A percentile compares a stretch with the other conserved stretches of the same genome.
These are phyloP conservation scores for Trametes polyzona DNA, from an alignment of 1,284 basidiomycete genomes.

Conservation along the genomic window DNA sequence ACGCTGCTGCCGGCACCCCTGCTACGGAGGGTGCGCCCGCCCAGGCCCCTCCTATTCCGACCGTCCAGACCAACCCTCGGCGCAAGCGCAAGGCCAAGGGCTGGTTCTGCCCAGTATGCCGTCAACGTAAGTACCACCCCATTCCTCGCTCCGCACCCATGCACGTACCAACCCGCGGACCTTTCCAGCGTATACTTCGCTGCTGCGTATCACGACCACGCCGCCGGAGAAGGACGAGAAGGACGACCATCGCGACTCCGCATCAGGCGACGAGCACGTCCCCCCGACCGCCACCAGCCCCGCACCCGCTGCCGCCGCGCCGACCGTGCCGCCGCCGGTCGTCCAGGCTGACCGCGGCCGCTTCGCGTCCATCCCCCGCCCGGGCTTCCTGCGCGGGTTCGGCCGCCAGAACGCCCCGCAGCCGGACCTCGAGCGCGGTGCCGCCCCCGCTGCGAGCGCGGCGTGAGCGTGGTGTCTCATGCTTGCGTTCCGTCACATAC, in stretches of 20 bases:
- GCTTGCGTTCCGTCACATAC: neutral
- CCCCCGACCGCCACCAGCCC: constrained; percentile 5
- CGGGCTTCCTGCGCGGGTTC: constrained; percentile 37
- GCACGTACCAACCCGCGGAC: neutral
- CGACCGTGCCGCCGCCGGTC: constrained; percentile 26
- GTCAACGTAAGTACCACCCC: constrained; percentile 68
- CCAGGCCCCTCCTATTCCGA: constrained; percentile 25
- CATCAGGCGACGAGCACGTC: constrained; percentile 40
- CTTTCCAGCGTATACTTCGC: constrained; percentile 78
- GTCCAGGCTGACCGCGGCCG: constrained; percentile 33
- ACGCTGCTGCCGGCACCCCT: constrained; percentile 23
- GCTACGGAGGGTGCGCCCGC: constrained; percentile 25
- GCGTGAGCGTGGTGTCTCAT: constrained; percentile 4
- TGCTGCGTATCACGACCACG: constrained; percentile 80
- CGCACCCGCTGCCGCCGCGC: constrained; percentile 7
- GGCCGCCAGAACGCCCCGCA: constrained; percentile 32
- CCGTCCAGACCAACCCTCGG: constrained; percentile 46
- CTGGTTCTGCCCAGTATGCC: constrained; percentile 93
- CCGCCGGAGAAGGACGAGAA: constrained; percentile 55
- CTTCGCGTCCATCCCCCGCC: constrained; percentile 37
- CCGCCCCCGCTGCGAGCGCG: constrained; percentile 20
- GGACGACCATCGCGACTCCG: constrained; percentile 39
- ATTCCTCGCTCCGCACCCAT: neutral
- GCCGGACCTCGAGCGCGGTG: constrained; percentile 43
- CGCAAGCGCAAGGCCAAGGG: constrained; percentile 91